Evolutionary conservation across 2,329 filamentous ascomycete genomes (phyloP).

Genomic region (Fusarium dimerum): DNA sequence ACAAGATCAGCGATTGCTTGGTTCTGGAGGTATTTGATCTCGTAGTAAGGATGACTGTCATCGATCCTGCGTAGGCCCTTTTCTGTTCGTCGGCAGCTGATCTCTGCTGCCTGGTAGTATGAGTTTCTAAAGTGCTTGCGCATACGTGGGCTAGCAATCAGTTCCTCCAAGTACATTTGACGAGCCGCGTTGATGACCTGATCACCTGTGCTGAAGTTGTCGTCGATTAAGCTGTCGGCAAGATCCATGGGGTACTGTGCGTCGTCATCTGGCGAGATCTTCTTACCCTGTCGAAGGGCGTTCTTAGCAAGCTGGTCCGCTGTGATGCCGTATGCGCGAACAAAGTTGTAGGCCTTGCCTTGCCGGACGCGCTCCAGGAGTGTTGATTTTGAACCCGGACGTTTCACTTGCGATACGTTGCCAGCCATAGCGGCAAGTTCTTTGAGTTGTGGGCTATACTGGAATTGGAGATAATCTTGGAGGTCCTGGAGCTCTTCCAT

Average conservation of each 20-base stretch:
- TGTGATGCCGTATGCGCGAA: conserved; percentile 86
- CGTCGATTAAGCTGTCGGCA: conserved; percentile 74
- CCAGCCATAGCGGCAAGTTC: conserved; percentile 69
- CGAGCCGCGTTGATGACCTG: conserved; percentile 79
- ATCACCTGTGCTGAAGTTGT: conserved; percentile 73
- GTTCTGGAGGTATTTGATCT: conserved; percentile 94
- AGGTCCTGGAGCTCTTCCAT: conserved; percentile 97
- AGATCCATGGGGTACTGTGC: conserved; percentile 79
- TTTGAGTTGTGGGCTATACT: conserved; percentile 81
- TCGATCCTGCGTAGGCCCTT: conserved; percentile 94
- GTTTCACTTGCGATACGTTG: conserved; percentile 68
- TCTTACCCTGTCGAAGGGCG: conserved; percentile 74
- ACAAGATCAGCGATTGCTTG: conserved; percentile 83
- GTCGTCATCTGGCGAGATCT: conserved; percentile 83
- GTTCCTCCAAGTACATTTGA: conserved; percentile 86
- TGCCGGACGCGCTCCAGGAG: conserved; percentile 83
- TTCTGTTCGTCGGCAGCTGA: conserved; percentile 88
- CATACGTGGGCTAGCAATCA: conserved; percentile 85
- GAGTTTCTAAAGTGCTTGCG: conserved; percentile 81
- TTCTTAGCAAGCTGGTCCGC: conserved; percentile 89
- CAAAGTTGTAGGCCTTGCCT: conserved; percentile 77
- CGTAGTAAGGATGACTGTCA: conserved; percentile 93
- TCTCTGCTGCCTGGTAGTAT: conserved; percentile 80
- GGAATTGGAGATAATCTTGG: conserved; percentile 95
- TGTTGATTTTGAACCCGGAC: conserved; percentile 79